These are phyloP conservation scores for Penicillium brasilianum DNA, from an alignment of 2,329 filamentous ascomycete genomes.

Conservation along the genomic window DNA sequence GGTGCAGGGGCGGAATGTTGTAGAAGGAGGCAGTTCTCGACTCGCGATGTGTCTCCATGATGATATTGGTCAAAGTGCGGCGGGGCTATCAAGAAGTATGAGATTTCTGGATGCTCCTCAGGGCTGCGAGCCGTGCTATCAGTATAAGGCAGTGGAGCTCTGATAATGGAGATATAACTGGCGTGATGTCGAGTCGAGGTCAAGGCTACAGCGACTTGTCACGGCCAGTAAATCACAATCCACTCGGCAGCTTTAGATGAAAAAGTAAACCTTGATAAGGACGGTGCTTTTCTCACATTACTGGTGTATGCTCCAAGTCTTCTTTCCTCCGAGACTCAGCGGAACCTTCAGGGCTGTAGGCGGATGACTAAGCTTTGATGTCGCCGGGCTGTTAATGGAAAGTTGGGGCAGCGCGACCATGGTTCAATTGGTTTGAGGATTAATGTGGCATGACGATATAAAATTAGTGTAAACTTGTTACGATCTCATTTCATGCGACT, in stretches of 20 bases:
- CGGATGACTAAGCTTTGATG: slow-evolving; percentile 4
- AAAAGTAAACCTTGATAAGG: background rate
- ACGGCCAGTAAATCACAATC: too few species aligned
- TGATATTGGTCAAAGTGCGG: background rate
- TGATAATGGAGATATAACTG: background rate
- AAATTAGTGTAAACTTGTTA: background rate
- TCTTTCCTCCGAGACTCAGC: background rate
- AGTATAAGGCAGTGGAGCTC: background rate
- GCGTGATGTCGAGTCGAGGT: background rate
- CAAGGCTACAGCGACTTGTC: background rate
- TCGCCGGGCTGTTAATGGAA: too few species aligned
- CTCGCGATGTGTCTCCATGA: slow-evolving; percentile 32
- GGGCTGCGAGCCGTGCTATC: background rate
- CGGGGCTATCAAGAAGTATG: background rate
- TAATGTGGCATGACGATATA: background rate
- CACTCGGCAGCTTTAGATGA: too few species aligned
- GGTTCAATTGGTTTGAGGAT: background rate
- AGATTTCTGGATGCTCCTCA: background rate
- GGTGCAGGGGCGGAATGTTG: slow-evolving; percentile 55
- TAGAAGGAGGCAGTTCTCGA: slow-evolving; percentile 54
- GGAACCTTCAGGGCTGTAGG: background rate
- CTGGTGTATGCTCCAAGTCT: background rate
- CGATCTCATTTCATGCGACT: too few species aligned
- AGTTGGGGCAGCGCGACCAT: background rate
- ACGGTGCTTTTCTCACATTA: background rate